phyloP scores from a whole-genome alignment of 106 monocot species.

The Dendrobium chrysotoxum region DNA sequence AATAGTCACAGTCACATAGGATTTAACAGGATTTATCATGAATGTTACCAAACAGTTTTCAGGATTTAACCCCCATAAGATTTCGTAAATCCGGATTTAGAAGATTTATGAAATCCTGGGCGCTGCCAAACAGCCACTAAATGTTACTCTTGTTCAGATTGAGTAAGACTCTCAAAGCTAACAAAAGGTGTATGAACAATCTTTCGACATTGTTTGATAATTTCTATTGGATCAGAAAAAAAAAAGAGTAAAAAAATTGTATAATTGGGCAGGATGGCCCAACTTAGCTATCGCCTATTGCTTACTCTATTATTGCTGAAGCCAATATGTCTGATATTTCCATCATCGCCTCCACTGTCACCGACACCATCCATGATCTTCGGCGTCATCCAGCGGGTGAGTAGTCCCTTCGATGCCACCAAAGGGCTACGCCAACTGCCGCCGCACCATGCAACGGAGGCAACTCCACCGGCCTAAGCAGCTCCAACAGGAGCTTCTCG shows the following conservation, averaged over 20 bases:
- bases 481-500: constrained; percentile 5
- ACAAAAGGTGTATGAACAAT: neutral
- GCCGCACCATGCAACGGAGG: neutral
- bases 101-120: too few species aligned
- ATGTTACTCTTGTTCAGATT: neutral
- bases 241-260: neutral
- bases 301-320: constrained; percentile 8
- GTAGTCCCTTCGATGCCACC: neutral
- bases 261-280: neutral
- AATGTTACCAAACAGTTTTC: too few species aligned
- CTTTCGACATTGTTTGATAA: neutral
- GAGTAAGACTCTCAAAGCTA: neutral
- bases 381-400: neutral
- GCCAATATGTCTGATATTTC: constrained; percentile 1
- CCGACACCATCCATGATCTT: neutral
- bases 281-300: neutral
- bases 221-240: neutral
- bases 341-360: neutral
- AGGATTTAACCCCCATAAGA: too few species aligned
- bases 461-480: constrained; percentile 4
- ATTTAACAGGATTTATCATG: too few species aligned
- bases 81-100: too few species aligned
- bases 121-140: too few species aligned
- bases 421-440: constrained; percentile 2
- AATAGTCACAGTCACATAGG: too few species aligned